phyloP scores from a whole-genome alignment of 1,284 basidiomycete genomes.

The Ceratobasidium sp. region DNA sequence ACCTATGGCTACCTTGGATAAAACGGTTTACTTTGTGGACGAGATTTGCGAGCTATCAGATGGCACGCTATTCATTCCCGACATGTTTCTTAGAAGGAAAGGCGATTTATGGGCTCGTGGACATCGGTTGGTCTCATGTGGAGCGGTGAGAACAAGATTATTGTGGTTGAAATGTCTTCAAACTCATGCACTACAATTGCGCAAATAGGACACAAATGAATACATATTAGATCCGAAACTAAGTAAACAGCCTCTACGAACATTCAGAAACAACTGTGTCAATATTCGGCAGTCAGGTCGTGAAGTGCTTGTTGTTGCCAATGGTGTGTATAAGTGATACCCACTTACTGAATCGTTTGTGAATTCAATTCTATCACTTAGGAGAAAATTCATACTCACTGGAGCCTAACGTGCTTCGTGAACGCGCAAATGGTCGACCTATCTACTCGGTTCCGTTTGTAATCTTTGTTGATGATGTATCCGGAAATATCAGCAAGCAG shows the following conservation, averaged over 20 bases:
- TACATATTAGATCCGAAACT: no score
- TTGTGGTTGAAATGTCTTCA: neutral
- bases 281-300: no score
- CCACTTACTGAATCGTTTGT: neutral
- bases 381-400: neutral
- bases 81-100: slow-evolving; percentile 3
- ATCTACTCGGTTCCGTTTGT: slow-evolving; percentile 34
- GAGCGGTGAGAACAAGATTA: neutral
- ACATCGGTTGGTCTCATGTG: neutral
- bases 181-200: neutral
- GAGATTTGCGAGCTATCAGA: neutral
- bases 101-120: slow-evolving; percentile 14
- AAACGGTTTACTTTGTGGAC: neutral
- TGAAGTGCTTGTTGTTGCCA: no score
- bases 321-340: neutral
- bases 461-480: slow-evolving; percentile 36
- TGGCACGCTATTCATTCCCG: slow-evolving; percentile 1
- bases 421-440: neutral
- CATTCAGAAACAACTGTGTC: no score
- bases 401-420: neutral
- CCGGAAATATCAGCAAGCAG: slow-evolving; percentile 34
- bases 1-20: slow-evolving; percentile 1
- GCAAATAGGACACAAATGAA: no score
- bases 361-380: neutral
- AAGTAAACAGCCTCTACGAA: no score